Conservation (phyloP, 352 stramenopile genomes). For the Phytophthora crassamura region DNA sequence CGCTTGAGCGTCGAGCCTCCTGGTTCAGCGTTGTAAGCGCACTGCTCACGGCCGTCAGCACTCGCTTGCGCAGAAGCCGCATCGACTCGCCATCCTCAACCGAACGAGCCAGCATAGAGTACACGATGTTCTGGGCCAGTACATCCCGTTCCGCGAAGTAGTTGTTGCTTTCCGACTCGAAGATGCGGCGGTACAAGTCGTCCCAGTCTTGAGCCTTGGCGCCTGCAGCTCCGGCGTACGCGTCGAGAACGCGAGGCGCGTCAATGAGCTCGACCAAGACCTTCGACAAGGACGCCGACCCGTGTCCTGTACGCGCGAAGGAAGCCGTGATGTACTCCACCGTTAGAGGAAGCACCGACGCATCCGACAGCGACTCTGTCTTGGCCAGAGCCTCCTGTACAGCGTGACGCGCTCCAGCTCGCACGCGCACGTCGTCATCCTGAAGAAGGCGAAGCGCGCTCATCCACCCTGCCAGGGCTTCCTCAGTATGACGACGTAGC, state of each 20-base stretch:
- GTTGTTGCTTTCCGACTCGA: slow-evolving; percentile 83
- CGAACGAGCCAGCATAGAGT: slow-evolving; percentile 44
- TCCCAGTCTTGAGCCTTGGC: slow-evolving; percentile 56
- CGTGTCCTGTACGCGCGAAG: slow-evolving; percentile 42
- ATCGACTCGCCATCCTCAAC: slow-evolving; percentile 20
- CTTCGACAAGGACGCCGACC: slow-evolving; percentile 30
- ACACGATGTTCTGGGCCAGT: slow-evolving; percentile 63
- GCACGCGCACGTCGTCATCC: slow-evolving; percentile 62
- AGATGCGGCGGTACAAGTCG: slow-evolving; percentile 74
- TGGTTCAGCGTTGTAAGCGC: slow-evolving; percentile 42
- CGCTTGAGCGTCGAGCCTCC: slow-evolving; percentile 26
- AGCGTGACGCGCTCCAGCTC: slow-evolving; percentile 36
- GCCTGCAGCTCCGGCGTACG: slow-evolving; percentile 49
- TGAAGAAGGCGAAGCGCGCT: slow-evolving; percentile 70
- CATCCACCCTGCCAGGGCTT: slow-evolving; percentile 59
- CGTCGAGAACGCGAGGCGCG: slow-evolving; percentile 43
- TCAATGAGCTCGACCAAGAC: slow-evolving; percentile 52
- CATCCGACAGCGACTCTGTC: slow-evolving; percentile 51
- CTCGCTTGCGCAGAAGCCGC: slow-evolving; percentile 31
- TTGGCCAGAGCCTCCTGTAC: slow-evolving; percentile 44
- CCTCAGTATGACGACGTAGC: slow-evolving; percentile 32
- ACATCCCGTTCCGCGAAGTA: slow-evolving; percentile 76
- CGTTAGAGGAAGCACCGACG: slow-evolving; percentile 56
- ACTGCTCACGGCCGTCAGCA: slow-evolving; percentile 36
- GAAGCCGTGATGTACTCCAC: slow-evolving; percentile 54